Conservation (phyloP, 164 flowering plant genomes). For the Pachysandra terminalis region DNA sequence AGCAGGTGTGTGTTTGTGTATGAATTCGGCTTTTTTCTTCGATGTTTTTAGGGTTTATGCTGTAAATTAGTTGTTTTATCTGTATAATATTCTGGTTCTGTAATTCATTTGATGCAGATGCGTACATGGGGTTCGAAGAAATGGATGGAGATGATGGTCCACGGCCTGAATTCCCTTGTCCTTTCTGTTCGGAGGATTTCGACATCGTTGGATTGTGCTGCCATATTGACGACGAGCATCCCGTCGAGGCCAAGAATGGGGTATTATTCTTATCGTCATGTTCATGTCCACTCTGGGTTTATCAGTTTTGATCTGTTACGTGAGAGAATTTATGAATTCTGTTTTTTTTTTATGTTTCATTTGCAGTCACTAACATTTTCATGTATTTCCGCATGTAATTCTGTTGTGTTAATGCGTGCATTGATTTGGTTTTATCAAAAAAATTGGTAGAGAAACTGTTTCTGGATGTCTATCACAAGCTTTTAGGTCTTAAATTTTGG, state of each 20-base stretch:
- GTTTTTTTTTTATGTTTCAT: neutral
- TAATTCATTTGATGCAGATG: conserved; percentile 36
- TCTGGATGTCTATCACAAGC: neutral
- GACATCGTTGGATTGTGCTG: conserved; percentile 83
- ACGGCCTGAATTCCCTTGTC: conserved; percentile 76
- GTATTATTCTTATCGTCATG: conserved; percentile 28
- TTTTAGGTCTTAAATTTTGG: neutral
- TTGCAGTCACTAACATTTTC: neutral
- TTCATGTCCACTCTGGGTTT: neutral
- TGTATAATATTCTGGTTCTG: neutral
- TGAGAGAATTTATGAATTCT: too few relatives aligned
- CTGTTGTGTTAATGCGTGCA: neutral
- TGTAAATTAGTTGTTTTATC: neutral
- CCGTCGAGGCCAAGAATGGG: conserved; percentile 74
- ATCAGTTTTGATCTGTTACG: neutral
- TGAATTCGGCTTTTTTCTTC: neutral
- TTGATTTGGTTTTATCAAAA: too few relatives aligned
- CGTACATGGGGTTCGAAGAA: conserved; percentile 69
- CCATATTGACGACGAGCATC: conserved; percentile 92
- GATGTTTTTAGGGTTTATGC: neutral
- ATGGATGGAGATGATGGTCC: conserved; percentile 71
- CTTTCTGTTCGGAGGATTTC: conserved; percentile 73
- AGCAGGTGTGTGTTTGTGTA: conserved; percentile 51
- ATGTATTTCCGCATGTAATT: neutral
- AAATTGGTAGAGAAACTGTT: neutral